A percentile compares a stretch with the other conserved stretches of the same genome.
Evolutionary conservation across 352 stramenopile genomes (phyloP).

Genomic region (Phytophthora ramorum): DNA sequence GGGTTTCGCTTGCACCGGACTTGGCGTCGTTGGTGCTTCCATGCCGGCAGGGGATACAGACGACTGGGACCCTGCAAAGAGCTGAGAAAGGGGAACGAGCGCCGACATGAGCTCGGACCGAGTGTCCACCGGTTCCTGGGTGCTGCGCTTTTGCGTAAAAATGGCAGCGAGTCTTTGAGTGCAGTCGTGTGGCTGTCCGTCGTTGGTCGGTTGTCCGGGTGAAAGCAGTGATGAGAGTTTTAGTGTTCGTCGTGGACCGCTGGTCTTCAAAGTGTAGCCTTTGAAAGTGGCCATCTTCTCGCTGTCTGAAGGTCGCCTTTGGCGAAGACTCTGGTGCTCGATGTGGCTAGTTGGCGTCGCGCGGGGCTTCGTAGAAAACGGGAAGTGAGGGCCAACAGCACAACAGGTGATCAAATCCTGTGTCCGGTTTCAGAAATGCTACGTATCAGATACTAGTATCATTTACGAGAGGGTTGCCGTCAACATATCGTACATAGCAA

Average conservation of each 20-base stretch:
- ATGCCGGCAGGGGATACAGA: not conserved
- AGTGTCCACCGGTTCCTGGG: not conserved
- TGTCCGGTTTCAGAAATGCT: not conserved
- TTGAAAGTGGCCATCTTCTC: not conserved
- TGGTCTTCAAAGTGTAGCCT: not conserved
- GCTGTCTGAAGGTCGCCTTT: not conserved
- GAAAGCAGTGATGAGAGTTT: constrained; percentile 8
- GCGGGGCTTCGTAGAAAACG: not conserved
- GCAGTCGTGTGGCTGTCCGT: constrained; percentile 3
- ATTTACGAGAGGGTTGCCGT: not conserved
- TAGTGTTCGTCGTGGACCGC: not conserved
- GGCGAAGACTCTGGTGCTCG: not conserved
- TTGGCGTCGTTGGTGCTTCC: not conserved
- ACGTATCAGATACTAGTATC: not conserved
- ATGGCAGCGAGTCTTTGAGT: constrained; percentile 1
- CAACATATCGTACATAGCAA: not conserved
- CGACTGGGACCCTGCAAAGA: constrained; percentile 18
- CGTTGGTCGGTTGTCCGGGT: not conserved
- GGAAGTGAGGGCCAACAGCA: constrained; percentile 10
- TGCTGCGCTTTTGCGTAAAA: constrained; percentile 8
- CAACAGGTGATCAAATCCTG: constrained; percentile 9
- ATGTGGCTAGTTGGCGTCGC: not conserved
- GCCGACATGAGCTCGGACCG: constrained; percentile 14
- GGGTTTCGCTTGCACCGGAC: no score
- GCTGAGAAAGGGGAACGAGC: constrained; percentile 16